Percentiles rank a stretch among this genome's conserved stretches.
phyloP scores from a whole-genome alignment of 257 asterid genomes.

The Pogostemon cablin region DNA sequence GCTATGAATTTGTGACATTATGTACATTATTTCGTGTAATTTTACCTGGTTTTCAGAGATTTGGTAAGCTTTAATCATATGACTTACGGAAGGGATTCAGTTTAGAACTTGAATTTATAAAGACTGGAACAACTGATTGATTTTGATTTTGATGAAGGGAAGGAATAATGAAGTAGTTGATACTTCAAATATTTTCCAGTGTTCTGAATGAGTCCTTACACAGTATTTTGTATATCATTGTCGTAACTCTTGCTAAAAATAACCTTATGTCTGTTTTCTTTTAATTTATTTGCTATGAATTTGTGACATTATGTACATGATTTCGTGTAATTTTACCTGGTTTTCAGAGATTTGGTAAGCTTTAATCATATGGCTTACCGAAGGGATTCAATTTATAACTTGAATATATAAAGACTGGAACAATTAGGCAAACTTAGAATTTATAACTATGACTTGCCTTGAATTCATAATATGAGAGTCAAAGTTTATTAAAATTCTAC shows the following conservation, averaged over 20 bases:
- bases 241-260: neutral
- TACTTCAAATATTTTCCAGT: slow-evolving; percentile 21
- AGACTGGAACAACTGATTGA: neutral
- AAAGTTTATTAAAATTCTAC: slow-evolving; percentile 12
- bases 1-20: neutral
- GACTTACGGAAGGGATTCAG: neutral
- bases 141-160: neutral
- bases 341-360: slow-evolving; percentile 13
- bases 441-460: neutral
- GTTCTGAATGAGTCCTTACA: neutral
- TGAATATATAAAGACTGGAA: slow-evolving; percentile 2
- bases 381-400: slow-evolving; percentile 9
- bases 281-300: slow-evolving; percentile 5
- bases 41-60: slow-evolving; percentile 5
- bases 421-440: slow-evolving; percentile 2
- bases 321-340: neutral
- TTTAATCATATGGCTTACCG: neutral
- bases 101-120: slow-evolving; percentile 17
- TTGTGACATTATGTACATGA: neutral
- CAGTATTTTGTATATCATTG: too few species aligned
- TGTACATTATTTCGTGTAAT: neutral
- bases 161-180: slow-evolving; percentile 13
- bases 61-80: neutral
- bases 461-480: neutral
- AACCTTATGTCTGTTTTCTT: slow-evolving; percentile 15